Percentiles rank a stretch among this genome's conserved stretches.
Evolutionary conservation across 1,284 basidiomycete genomes (phyloP).

Genomic region (Exobasidium cylindrosporum): DNA sequence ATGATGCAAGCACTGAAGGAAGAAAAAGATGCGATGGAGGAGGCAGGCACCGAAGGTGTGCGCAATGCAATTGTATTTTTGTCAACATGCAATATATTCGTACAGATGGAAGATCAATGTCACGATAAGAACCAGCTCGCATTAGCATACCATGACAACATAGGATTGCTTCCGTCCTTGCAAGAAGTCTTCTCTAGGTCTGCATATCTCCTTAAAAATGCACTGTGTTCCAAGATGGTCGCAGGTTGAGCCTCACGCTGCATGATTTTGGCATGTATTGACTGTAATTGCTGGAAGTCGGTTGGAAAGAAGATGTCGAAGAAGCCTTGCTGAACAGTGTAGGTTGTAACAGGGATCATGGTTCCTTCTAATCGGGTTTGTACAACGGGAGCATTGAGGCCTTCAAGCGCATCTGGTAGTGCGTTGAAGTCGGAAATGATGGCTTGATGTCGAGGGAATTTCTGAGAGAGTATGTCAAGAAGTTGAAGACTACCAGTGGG

Average conservation of each 20-base stretch:
- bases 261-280: constrained; percentile 36
- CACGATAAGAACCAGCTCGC: constrained; percentile 63
- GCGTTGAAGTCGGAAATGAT: constrained; percentile 88
- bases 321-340: constrained; percentile 89
- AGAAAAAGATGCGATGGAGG: no score
- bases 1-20: no score
- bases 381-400: constrained; percentile 86
- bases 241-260: neutral
- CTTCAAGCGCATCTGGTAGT: constrained; percentile 78
- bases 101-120: neutral
- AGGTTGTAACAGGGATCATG: constrained; percentile 77
- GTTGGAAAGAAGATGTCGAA: constrained; percentile 99
- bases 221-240: constrained; percentile 61
- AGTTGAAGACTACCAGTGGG: constrained; percentile 88
- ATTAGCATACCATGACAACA: constrained; percentile 82
- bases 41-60: no score
- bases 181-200: constrained; percentile 68
- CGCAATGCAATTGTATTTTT: neutral
- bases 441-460: constrained; percentile 87
- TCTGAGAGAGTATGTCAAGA: constrained; percentile 72
- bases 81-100: neutral
- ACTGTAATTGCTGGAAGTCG: constrained; percentile 70
- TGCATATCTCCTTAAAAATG: constrained; percentile 79
- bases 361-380: constrained; percentile 82
- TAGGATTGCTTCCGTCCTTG: constrained; percentile 77